Conservation (phyloP, 1,139 yeast species). For the Waltiozyma sp. region DNA sequence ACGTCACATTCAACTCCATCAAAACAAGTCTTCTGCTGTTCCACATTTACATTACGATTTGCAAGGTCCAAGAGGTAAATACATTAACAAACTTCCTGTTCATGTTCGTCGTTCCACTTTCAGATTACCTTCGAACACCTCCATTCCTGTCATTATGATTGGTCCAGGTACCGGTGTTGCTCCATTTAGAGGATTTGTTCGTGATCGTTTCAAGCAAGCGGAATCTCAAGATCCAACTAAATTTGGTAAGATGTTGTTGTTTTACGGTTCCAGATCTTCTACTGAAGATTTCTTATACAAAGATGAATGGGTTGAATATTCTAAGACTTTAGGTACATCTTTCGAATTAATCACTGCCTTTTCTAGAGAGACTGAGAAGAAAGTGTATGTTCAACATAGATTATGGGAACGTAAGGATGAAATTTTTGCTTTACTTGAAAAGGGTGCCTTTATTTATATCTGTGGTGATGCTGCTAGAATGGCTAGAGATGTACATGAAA, state of each 20-base stretch:
- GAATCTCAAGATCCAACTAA: conserved; percentile 33
- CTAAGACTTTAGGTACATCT: conserved; percentile 49
- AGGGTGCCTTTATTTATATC: conserved; percentile 83
- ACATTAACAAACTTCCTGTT: conserved; percentile 61
- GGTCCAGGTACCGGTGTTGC: conserved; percentile 99
- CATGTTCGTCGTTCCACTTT: conserved; percentile 93
- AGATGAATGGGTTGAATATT: conserved; percentile 75
- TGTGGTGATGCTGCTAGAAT: conserved; percentile 95
- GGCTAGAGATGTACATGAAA: conserved; percentile 91
- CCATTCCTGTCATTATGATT: conserved; percentile 78
- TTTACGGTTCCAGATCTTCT: conserved; percentile 76
- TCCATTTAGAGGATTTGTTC: conserved; percentile 87
- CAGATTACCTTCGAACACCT: conserved; percentile 82
- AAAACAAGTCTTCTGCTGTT: conserved; percentile 35
- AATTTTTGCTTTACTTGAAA: conserved; percentile 46
- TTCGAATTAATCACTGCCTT: conserved; percentile 77
- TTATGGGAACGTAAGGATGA: conserved; percentile 45
- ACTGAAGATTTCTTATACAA: conserved; percentile 71
- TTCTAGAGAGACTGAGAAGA: conserved; percentile 55
- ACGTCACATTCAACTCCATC: conserved; percentile 57
- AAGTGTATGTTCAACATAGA: conserved; percentile 83
- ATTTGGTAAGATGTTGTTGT: conserved; percentile 66
- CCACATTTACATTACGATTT: conserved; percentile 56
- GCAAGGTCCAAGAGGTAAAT: conserved; percentile 69
- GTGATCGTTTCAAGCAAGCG: conserved; percentile 61